Evolutionary conservation across 345 rosid genomes (phyloP).

Genomic region (Crucihimalaya himalaica): DNA sequence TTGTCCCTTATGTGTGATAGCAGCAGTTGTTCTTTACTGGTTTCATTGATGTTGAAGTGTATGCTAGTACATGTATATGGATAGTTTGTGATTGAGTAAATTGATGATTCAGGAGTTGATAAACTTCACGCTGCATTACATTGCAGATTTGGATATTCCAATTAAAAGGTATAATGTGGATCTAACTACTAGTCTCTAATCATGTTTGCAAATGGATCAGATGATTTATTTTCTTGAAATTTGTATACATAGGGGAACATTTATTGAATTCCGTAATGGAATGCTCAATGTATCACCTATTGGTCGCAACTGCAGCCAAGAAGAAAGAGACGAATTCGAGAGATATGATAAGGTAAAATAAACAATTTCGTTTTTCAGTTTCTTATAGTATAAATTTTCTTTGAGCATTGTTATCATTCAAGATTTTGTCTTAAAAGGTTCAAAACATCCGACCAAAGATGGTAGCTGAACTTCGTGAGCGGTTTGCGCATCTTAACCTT

Average conservation of each 20-base stretch:
- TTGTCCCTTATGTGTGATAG: conserved; percentile 7
- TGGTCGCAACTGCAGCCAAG: conserved; percentile 98
- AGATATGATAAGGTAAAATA: conserved; percentile 81
- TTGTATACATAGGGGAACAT: conserved; percentile 73
- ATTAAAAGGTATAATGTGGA: conserved; percentile 69
- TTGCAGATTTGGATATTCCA: conserved; percentile 97
- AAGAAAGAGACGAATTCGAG: conserved; percentile 97
- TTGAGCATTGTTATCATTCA: neutral
- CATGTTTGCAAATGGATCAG: conserved; percentile 1
- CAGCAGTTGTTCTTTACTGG: conserved; percentile 13
- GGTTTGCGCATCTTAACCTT: conserved; percentile 85
- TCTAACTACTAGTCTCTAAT: conserved; percentile 2
- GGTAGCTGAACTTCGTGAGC: conserved; percentile 82
- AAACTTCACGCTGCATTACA: conserved; percentile 79
- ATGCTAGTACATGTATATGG: neutral
- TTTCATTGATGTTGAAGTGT: neutral
- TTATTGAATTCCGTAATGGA: conserved; percentile 94
- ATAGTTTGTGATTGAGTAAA: conserved; percentile 11
- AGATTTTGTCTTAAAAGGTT: conserved; percentile 55
- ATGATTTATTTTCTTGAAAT: conserved; percentile 1
- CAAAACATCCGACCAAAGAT: conserved; percentile 81
- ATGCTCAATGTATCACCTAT: conserved; percentile 98
- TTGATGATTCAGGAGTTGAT: conserved; percentile 75
- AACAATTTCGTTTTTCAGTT: conserved; percentile 4
- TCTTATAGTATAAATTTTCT: neutral